Percentiles rank a stretch among this genome's conserved stretches.
Evolutionary conservation across 192 early-diverging fungal species (phyloP).

Genomic region (Dissophora globulifera): DNA sequence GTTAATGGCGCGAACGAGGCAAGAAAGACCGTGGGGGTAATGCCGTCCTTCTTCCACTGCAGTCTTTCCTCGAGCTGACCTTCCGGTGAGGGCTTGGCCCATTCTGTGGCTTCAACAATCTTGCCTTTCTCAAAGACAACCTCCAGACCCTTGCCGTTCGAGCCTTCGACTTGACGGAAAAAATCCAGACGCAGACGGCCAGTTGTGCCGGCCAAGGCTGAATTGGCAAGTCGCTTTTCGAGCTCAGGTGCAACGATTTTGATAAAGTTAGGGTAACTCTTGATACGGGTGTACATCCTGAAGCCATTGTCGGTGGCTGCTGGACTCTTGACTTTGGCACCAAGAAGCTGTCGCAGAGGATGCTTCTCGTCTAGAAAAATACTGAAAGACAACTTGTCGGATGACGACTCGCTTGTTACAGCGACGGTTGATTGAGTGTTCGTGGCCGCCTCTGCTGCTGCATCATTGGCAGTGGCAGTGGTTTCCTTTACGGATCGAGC

Average conservation of each 20-base stretch:
- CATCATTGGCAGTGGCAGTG: background rate
- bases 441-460: background rate
- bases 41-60: conserved; percentile 20
- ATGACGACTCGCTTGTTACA: background rate
- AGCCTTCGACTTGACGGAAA: conserved; percentile 33
- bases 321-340: conserved; percentile 1
- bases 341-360: conserved; percentile 9
- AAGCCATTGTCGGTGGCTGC: too few species aligned
- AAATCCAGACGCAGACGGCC: conserved; percentile 19
- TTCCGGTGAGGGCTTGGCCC: conserved; percentile 20
- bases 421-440: too few species aligned
- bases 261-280: conserved; percentile 29
- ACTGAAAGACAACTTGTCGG: background rate
- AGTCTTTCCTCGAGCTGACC: conserved; percentile 2
- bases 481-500: background rate
- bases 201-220: background rate
- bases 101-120: background rate
- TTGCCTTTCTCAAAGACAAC: conserved; percentile 26
- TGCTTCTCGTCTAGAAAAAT: conserved; percentile 3
- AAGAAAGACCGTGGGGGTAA: background rate
- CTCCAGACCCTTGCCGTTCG: conserved; percentile 13
- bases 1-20: conserved; percentile 31
- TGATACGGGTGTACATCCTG: conserved; percentile 28
- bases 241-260: conserved; percentile 13
- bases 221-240: conserved; percentile 26